A percentile compares a stretch with the other conserved stretches of the same genome.
These are phyloP conservation scores for Mycogone perniciosa DNA, from an alignment of 2,329 filamentous ascomycete genomes.

Conservation along the genomic window DNA sequence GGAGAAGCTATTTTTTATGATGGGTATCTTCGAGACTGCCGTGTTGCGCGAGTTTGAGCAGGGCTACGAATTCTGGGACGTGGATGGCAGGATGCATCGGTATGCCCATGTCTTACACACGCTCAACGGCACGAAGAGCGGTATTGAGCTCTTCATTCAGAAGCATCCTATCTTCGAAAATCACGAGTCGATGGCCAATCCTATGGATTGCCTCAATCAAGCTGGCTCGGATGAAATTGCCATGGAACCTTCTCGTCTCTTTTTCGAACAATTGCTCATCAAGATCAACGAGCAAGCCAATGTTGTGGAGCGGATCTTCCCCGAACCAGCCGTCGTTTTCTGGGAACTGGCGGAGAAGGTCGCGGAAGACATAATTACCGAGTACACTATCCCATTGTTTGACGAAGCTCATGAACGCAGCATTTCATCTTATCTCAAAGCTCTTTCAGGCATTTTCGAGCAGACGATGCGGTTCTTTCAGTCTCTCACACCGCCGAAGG, in stretches of 20 bases:
- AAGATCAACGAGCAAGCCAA: constrained; percentile 77
- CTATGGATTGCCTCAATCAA: constrained; percentile 74
- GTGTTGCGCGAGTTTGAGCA: constrained; percentile 89
- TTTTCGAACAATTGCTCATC: constrained; percentile 67
- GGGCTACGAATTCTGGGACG: constrained; percentile 81
- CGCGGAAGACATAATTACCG: constrained; percentile 75
- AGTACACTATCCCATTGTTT: constrained; percentile 79
- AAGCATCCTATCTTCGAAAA: constrained; percentile 80
- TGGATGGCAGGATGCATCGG: constrained; percentile 79
- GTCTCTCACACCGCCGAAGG: constrained; percentile 61
- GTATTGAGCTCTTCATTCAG: constrained; percentile 78
- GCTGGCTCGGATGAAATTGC: constrained; percentile 61
- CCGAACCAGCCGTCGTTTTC: constrained; percentile 62
- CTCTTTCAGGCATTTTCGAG: constrained; percentile 80
- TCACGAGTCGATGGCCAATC: constrained; percentile 57
- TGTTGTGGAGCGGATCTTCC: constrained; percentile 78
- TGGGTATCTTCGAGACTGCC: constrained; percentile 80
- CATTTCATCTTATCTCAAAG: constrained; percentile 72
- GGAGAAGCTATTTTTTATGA: constrained; percentile 67
- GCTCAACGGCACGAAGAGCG: constrained; percentile 73
- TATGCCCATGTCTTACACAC: constrained; percentile 81
- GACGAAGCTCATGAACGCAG: constrained; percentile 78
- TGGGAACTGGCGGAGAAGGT: constrained; percentile 76
- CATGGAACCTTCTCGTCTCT: constrained; percentile 71
- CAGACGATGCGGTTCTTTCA: constrained; percentile 74